phyloP scores from a whole-genome alignment of 1,284 basidiomycete genomes.

The Omphalotus olearius region DNA sequence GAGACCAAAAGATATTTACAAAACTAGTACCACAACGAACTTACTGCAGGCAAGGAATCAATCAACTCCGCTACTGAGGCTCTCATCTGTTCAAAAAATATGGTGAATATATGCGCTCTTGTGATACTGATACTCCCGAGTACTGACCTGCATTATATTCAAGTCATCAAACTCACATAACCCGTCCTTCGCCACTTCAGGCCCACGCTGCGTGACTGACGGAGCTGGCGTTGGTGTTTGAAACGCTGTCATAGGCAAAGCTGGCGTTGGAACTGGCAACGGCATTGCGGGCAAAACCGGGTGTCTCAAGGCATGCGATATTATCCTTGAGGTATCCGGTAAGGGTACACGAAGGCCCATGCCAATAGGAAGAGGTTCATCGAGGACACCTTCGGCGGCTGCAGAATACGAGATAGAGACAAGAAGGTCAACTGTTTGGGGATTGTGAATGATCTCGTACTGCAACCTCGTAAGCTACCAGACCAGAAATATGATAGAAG shows the following conservation, averaged over 20 bases:
- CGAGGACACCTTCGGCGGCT: constrained; percentile 43
- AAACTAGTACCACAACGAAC: constrained; percentile 10
- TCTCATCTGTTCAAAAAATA: constrained; percentile 37
- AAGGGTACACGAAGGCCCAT: constrained; percentile 49
- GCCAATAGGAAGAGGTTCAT: constrained; percentile 54
- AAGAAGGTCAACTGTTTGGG: constrained; percentile 54
- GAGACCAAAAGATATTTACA: background rate
- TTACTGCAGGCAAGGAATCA: constrained; percentile 44
- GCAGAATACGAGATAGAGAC: constrained; percentile 56
- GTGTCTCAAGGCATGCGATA: background rate
- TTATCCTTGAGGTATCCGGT: constrained; percentile 18
- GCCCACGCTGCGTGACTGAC: background rate
- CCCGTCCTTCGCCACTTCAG: constrained; percentile 28
- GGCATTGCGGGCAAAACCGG: background rate
- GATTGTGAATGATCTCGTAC: constrained; percentile 62
- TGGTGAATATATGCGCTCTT: background rate
- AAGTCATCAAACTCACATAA: constrained; percentile 50
- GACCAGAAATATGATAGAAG: background rate
- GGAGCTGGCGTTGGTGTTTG: constrained; percentile 4
- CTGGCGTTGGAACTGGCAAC: background rate
- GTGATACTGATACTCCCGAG: background rate
- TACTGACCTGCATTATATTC: constrained; percentile 27
- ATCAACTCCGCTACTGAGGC: constrained; percentile 37
- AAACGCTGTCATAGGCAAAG: too few species aligned
- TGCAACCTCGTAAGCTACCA: constrained; percentile 19